phyloP scores from a whole-genome alignment of 2,329 filamentous ascomycete genomes.

The Hirsutella thompsonii region DNA sequence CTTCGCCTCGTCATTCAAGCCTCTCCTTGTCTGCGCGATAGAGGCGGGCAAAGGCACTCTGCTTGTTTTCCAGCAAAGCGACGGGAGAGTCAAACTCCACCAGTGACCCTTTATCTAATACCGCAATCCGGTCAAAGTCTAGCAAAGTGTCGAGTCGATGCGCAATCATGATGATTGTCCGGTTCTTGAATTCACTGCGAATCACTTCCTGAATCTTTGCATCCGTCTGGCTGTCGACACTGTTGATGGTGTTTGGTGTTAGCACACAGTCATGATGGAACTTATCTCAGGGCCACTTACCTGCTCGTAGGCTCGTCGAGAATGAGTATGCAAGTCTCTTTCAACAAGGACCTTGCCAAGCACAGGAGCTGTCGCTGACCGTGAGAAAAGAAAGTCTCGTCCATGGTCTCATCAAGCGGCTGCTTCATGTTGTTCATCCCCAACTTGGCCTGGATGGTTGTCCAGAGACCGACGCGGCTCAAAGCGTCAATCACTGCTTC shows the following conservation, averaged over 20 bases:
- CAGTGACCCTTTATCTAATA: conserved; percentile 15
- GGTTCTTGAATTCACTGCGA: conserved; percentile 14
- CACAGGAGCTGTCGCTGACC: not conserved
- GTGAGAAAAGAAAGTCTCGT: not conserved
- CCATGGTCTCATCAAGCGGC: not conserved
- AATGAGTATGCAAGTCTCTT: conserved; percentile 4
- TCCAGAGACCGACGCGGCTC: not conserved
- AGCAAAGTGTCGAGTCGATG: conserved; percentile 18
- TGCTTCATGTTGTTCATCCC: not conserved
- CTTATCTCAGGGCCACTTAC: not conserved
- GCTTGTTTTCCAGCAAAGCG: conserved; percentile 7
- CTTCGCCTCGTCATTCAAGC: too few species aligned
- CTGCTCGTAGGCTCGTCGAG: conserved; percentile 5
- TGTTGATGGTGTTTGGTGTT: too few species aligned
- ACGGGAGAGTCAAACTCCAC: conserved; percentile 15
- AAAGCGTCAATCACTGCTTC: not conserved
- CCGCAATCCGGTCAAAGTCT: conserved; percentile 20
- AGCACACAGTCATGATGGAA: too few species aligned
- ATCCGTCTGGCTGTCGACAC: conserved; percentile 17
- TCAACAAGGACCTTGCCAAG: conserved; percentile 2
- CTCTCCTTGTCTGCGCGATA: too few species aligned
- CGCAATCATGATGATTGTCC: conserved; percentile 21
- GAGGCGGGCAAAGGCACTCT: too few species aligned
- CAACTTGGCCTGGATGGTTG: not conserved
- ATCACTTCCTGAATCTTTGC: conserved; percentile 16